phyloP scores from a whole-genome alignment of 768 basidiomycete species.

The Boletellus sp. region DNA sequence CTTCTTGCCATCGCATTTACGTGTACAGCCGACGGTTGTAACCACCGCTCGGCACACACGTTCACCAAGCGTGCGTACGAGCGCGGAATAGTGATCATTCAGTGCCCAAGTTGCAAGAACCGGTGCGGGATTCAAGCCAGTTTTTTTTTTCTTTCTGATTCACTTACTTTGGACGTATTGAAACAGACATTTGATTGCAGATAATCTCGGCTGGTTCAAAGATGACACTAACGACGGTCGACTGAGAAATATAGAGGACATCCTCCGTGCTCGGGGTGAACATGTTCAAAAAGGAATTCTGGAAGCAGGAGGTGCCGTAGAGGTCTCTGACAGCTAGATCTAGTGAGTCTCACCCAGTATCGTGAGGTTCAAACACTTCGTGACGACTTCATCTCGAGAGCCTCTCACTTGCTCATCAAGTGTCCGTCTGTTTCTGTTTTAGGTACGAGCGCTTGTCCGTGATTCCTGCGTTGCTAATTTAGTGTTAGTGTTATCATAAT shows the following conservation, averaged over 20 bases:
- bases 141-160: background rate
- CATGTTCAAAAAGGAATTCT: slow-evolving; percentile 51
- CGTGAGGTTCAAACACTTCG: background rate
- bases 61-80: slow-evolving; percentile 85
- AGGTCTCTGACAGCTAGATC: slow-evolving; percentile 39
- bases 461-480: background rate
- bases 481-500: background rate
- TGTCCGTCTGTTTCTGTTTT: background rate
- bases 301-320: slow-evolving; percentile 50
- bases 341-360: slow-evolving; percentile 5
- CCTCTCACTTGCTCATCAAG: background rate
- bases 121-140: slow-evolving; percentile 50
- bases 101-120: slow-evolving; percentile 89
- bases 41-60: slow-evolving; percentile 78
- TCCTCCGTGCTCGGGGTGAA: slow-evolving; percentile 78
- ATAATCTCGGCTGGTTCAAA: slow-evolving; percentile 91
- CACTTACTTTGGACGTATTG: background rate
- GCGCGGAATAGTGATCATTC: slow-evolving; percentile 82
- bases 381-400: background rate
- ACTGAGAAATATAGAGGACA: slow-evolving; percentile 76
- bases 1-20: slow-evolving; percentile 79
- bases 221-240: slow-evolving; percentile 72
- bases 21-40: slow-evolving; percentile 74
- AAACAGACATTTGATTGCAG: slow-evolving; percentile 77
- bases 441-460: background rate